phyloP scores from a whole-genome alignment of 768 basidiomycete genomes.

The Clavaria fumosa region DNA sequence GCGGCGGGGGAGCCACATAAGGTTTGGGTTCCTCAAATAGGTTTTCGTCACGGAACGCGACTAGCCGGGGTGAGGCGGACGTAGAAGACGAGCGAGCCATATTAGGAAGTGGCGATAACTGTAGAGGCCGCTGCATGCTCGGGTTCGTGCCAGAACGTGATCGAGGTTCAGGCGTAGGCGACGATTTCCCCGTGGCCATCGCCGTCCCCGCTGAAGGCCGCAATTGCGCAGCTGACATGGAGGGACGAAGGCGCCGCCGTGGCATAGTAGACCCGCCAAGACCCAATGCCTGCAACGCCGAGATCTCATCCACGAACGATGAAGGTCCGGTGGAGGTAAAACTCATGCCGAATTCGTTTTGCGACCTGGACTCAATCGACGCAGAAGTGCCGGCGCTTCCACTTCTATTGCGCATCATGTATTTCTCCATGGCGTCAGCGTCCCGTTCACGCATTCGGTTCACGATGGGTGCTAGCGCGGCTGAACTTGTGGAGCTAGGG shows the following conservation, averaged over 20 bases:
- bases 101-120: constrained; percentile 25
- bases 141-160: constrained; percentile 59
- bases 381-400: constrained; percentile 62
- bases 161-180: constrained; percentile 32
- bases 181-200: constrained; percentile 16
- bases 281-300: constrained; percentile 29
- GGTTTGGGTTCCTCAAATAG: constrained; percentile 31
- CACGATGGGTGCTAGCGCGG: constrained; percentile 59
- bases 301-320: constrained; percentile 39
- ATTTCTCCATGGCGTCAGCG: constrained; percentile 80
- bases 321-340: constrained; percentile 36
- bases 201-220: constrained; percentile 32
- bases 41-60: constrained; percentile 19
- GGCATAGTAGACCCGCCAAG: constrained; percentile 42
- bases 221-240: constrained; percentile 65
- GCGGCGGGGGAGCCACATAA: constrained; percentile 50
- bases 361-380: constrained; percentile 56
- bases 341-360: constrained; percentile 29
- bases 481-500: constrained; percentile 20
- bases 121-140: constrained; percentile 26
- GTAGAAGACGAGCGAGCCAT: constrained; percentile 43
- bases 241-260: constrained; percentile 45
- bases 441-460: constrained; percentile 72
- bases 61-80: constrained; percentile 31
- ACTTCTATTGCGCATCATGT: constrained; percentile 67